These are phyloP conservation scores for Seminavis robusta DNA, from an alignment of 108 stramenopile species.

Conservation along the genomic window DNA sequence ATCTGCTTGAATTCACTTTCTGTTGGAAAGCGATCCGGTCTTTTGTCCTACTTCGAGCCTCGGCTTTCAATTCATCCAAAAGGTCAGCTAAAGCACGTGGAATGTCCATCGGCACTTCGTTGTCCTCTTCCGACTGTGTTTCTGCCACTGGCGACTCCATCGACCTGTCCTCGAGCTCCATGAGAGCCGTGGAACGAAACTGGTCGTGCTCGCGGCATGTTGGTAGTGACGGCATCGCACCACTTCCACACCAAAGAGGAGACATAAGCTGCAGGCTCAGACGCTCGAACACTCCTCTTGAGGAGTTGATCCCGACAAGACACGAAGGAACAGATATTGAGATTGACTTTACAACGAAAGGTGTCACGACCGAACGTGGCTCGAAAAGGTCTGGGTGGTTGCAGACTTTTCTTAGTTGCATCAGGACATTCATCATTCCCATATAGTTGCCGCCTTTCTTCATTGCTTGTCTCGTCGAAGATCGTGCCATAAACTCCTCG, in stretches of 20 bases:
- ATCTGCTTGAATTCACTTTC: constrained; percentile 51
- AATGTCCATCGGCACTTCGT: too few relatives aligned
- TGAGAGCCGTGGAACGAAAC: constrained; percentile 33
- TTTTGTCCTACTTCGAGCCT: too few relatives aligned
- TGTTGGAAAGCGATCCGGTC: too few relatives aligned
- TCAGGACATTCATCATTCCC: constrained; percentile 99
- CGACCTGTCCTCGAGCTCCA: constrained; percentile 15
- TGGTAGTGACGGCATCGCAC: constrained; percentile 43
- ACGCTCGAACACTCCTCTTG: constrained; percentile 28
- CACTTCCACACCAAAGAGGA: constrained; percentile 62
- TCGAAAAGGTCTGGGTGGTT: constrained; percentile 99
- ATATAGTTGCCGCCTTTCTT: constrained; percentile 88
- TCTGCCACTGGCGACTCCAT: too few relatives aligned
- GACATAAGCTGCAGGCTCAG: constrained; percentile 34
- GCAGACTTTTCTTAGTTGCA: constrained; percentile 99
- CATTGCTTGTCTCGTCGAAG: constrained; percentile 87
- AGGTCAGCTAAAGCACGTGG: too few relatives aligned
- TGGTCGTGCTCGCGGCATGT: constrained; percentile 35
- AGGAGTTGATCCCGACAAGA: constrained; percentile 26
- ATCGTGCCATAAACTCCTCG: constrained; percentile 97
- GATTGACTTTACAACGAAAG: constrained; percentile 79
- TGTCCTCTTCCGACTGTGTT: too few relatives aligned
- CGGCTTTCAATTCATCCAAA: too few relatives aligned
- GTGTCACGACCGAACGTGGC: constrained; percentile 89
- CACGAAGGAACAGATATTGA: constrained; percentile 34